These are phyloP conservation scores for Vitis labrusca DNA, from an alignment of 164 flowering plant genomes.

Conservation along the genomic window DNA sequence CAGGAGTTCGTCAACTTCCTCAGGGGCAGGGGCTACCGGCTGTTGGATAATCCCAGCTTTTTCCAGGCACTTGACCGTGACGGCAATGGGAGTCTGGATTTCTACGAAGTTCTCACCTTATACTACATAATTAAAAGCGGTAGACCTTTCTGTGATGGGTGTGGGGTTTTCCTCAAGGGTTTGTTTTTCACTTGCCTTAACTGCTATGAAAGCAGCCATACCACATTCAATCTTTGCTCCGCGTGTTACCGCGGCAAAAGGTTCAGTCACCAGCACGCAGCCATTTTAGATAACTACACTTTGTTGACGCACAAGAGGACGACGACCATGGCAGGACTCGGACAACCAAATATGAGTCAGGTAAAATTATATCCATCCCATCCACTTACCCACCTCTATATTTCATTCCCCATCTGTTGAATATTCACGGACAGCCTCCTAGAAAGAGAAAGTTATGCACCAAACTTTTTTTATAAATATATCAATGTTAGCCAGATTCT, in stretches of 20 bases:
- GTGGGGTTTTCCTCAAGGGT: neutral
- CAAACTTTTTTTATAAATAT: no score
- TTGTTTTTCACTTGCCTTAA: conserved; percentile 3
- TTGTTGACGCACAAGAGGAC: neutral
- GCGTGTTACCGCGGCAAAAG: neutral
- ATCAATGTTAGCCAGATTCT: no score
- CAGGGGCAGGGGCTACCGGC: neutral
- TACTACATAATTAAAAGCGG: conserved; percentile 4
- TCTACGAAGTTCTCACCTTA: conserved; percentile 4
- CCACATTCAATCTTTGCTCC: neutral
- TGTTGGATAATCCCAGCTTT: neutral
- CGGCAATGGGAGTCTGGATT: conserved; percentile 5
- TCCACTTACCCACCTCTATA: no score
- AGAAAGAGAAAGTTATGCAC: no score
- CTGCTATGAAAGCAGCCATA: neutral
- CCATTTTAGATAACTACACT: neutral
- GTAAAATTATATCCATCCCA: no score
- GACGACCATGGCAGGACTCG: no score
- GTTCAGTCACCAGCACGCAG: neutral
- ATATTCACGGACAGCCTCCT: no score
- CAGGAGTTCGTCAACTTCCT: neutral
- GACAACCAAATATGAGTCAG: no score
- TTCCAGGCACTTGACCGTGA: neutral
- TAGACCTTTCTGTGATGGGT: neutral
- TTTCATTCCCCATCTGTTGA: no score